Evolutionary conservation across 345 rosid genomes (phyloP).

Genomic region (Rhizophora mangle): DNA sequence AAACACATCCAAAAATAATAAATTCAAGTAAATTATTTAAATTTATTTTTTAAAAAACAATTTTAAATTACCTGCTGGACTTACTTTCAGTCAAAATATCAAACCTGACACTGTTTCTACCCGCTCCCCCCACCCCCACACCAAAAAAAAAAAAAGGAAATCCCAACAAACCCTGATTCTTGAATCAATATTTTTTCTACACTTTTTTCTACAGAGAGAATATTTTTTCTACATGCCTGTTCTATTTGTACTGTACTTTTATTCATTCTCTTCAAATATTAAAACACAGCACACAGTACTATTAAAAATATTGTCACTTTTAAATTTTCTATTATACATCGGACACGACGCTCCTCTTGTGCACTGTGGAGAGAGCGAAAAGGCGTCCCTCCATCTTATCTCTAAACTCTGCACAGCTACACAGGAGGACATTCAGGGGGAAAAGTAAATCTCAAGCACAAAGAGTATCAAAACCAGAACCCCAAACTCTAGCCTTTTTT

Average conservation of each 20-base stretch:
- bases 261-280: constrained; percentile 31
- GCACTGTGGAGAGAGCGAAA: constrained; percentile 11
- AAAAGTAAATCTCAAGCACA: constrained; percentile 22
- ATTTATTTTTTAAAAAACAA: too few relatives aligned
- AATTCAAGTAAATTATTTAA: too few relatives aligned
- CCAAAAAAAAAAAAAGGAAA: too few relatives aligned
- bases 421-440: constrained; percentile 27
- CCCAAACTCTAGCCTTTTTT: neutral
- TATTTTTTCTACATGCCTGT: constrained; percentile 2
- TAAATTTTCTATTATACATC: constrained; percentile 12
- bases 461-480: constrained; percentile 15
- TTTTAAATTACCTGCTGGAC: neutral
- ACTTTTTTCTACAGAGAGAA: neutral
- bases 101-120: constrained; percentile 13
- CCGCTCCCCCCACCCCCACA: too few relatives aligned
- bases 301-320: neutral
- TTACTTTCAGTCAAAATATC: constrained; percentile 12
- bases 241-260: constrained; percentile 19
- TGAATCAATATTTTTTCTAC: constrained; percentile 16
- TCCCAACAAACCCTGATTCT: constrained; percentile 22
- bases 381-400: constrained; percentile 18
- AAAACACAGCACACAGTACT: neutral
- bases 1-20: too few relatives aligned
- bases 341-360: constrained; percentile 17
- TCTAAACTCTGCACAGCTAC: constrained; percentile 23